Conservation (phyloP, 1,284 basidiomycete genomes). For the Anthracocystis setariae region DNA sequence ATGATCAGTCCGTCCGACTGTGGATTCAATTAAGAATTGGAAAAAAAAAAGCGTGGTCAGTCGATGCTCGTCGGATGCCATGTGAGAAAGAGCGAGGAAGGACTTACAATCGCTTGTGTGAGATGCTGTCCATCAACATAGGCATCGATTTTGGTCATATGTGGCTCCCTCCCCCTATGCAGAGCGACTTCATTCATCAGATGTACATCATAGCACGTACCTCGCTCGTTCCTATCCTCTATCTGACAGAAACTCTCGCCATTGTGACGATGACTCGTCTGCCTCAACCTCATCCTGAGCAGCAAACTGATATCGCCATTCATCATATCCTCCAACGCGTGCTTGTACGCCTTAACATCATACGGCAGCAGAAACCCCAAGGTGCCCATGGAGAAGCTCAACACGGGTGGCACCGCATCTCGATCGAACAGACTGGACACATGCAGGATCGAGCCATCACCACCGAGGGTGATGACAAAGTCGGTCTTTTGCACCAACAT, state of each 20-base stretch:
- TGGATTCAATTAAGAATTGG: too few relatives aligned
- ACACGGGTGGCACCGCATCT: constrained; percentile 88
- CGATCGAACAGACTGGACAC: constrained; percentile 89
- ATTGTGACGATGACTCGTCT: constrained; percentile 43
- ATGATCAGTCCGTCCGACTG: constrained; percentile 89
- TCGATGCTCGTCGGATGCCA: neutral
- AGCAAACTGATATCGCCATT: constrained; percentile 52
- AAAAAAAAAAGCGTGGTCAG: too few relatives aligned
- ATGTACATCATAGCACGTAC: constrained; percentile 76
- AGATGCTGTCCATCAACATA: constrained; percentile 95
- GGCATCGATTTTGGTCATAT: constrained; percentile 92
- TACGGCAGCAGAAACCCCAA: constrained; percentile 93
- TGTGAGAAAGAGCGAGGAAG: neutral
- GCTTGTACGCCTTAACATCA: constrained; percentile 59
- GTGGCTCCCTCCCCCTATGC: constrained; percentile 89
- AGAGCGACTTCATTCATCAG: constrained; percentile 97
- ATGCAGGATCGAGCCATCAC: constrained; percentile 94
- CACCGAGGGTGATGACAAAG: constrained; percentile 89
- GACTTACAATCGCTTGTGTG: constrained; percentile 89
- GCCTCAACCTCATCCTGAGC: constrained; percentile 58
- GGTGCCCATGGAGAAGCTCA: constrained; percentile 96
- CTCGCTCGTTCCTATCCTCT: constrained; percentile 24
- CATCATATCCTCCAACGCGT: constrained; percentile 55
- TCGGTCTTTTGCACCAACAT: constrained; percentile 70
- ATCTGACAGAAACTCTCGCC: constrained; percentile 47